Conservation (phyloP, 1,284 basidiomycete genomes). For the Microbotryomycetes sp. region DNA sequence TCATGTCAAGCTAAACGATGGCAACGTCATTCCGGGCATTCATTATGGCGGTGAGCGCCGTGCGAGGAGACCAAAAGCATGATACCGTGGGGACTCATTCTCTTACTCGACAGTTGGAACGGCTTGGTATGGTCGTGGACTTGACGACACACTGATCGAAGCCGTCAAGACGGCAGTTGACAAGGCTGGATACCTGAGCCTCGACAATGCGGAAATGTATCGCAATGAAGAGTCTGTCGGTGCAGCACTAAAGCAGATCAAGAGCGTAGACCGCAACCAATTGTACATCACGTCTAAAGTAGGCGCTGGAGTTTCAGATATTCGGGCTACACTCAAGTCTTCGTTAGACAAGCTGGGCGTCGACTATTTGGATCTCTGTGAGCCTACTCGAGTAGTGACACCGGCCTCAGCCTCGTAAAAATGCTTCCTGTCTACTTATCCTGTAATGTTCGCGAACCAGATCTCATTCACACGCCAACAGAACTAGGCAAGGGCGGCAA, state of each 20-base stretch:
- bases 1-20: constrained; percentile 11
- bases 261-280: constrained; percentile 52
- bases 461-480: not conserved
- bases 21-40: constrained; percentile 10
- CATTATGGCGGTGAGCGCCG: constrained; percentile 8
- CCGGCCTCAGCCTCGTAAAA: not conserved
- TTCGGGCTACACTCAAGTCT: constrained; percentile 5
- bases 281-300: constrained; percentile 47
- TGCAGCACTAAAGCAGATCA: constrained; percentile 49
- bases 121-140: constrained; percentile 48
- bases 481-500: constrained; percentile 47
- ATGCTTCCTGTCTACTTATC: not conserved
- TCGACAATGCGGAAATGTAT: constrained; percentile 36
- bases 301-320: constrained; percentile 23
- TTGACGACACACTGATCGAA: constrained; percentile 55
- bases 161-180: constrained; percentile 46
- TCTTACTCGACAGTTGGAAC: constrained; percentile 3
- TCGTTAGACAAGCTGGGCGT: constrained; percentile 49
- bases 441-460: too few species aligned
- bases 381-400: constrained; percentile 40
- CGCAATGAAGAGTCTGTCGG: constrained; percentile 44
- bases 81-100: not conserved
- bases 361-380: constrained; percentile 56
- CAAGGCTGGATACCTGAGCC: constrained; percentile 22
- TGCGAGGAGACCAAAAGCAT: not conserved